Evolutionary conservation across 1,284 basidiomycete species (phyloP).

Genomic region (Earliella scabrosa): DNA sequence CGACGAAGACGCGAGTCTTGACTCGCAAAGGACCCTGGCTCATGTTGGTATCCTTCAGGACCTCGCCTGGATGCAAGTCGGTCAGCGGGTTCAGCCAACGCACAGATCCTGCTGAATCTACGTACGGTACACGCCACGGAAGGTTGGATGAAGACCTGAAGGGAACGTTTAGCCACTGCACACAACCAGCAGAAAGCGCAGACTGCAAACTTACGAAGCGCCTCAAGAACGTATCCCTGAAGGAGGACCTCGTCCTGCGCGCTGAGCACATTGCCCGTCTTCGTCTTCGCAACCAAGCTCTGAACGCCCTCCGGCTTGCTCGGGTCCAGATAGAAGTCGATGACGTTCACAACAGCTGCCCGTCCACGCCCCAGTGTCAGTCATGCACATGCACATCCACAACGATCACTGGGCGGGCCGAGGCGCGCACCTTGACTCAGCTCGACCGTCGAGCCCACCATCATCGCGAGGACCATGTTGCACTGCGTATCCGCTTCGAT

Average conservation of each 20-base stretch:
- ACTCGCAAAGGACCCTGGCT: constrained; percentile 47
- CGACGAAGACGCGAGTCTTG: constrained; percentile 59
- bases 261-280: constrained; percentile 30
- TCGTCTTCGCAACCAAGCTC: constrained; percentile 35
- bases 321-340: constrained; percentile 65
- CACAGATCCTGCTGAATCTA: constrained; percentile 10
- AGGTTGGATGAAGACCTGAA: constrained; percentile 54
- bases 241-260: constrained; percentile 42
- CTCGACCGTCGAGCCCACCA: constrained; percentile 71
- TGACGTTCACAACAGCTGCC: constrained; percentile 50
- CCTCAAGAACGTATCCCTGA: constrained; percentile 64
- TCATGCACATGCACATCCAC: too few relatives aligned
- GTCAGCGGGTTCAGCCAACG: too few relatives aligned
- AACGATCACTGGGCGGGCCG: neutral
- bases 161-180: constrained; percentile 1
- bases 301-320: constrained; percentile 44
- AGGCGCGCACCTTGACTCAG: constrained; percentile 60
- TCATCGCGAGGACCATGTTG: constrained; percentile 72
- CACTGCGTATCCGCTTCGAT: constrained; percentile 61
- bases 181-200: neutral
- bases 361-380: neutral
- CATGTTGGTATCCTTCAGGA: constrained; percentile 46
- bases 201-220: constrained; percentile 55
- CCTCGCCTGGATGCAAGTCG: constrained; percentile 42
- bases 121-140: constrained; percentile 55